phyloP scores from a whole-genome alignment of 306 rosid species.

The Datisca glomerata region DNA sequence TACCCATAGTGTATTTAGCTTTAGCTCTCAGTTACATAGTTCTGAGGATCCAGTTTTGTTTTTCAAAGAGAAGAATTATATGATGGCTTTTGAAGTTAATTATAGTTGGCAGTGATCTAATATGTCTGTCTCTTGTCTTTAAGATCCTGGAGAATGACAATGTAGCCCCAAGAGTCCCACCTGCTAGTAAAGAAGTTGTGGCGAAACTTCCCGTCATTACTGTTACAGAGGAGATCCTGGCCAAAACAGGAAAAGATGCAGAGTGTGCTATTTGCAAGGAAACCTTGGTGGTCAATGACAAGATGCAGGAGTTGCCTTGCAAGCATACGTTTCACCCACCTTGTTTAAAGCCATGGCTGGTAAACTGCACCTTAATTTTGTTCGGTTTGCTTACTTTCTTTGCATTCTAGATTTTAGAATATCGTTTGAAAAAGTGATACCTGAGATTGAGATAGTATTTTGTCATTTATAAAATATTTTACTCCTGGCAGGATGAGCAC shows the following conservation, averaged over 20 bases:
- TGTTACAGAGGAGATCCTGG: slow-evolving; percentile 54
- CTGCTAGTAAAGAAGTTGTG: slow-evolving; percentile 89
- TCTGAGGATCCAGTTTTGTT: no score
- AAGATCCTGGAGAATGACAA: slow-evolving; percentile 43
- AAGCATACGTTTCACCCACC: slow-evolving; percentile 93
- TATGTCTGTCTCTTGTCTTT: slow-evolving; percentile 8
- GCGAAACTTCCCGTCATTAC: slow-evolving; percentile 72
- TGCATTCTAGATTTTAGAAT: no score
- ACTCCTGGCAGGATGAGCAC: slow-evolving; percentile 62
- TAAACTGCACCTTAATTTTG: slow-evolving; percentile 14
- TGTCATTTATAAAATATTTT: not conserved
- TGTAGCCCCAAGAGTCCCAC: slow-evolving; percentile 56
- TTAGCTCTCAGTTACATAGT: no score
- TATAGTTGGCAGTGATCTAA: no score
- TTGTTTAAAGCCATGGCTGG: slow-evolving; percentile 98
- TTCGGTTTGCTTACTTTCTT: no score
- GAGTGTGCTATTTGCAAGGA: slow-evolving; percentile 92
- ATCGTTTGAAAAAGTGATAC: no score
- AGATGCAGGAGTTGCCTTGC: slow-evolving; percentile 98
- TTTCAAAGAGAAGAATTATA: no score
- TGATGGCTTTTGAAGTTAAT: no score
- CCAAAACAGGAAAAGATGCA: slow-evolving; percentile 56
- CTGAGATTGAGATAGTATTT: no score
- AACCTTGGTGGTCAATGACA: slow-evolving; percentile 52
- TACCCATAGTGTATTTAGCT: no score